Base-by-base conservation (phyloP, 106 monocot genomes). In the Triglochin maritima region DNA sequence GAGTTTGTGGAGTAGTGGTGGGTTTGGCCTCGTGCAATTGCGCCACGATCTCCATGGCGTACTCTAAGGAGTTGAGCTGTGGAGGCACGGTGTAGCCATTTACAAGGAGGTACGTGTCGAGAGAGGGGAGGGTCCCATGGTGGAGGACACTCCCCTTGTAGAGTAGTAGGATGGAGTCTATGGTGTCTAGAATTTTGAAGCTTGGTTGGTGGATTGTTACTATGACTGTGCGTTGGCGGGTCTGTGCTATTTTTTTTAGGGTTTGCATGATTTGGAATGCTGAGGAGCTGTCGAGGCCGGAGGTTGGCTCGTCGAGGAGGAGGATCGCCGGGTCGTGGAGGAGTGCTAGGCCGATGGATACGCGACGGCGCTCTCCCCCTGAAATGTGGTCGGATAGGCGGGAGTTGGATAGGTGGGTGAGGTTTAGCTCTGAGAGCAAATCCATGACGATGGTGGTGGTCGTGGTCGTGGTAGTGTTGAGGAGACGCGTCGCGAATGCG, bases 271-370 rank as follows among this genome's bases (percentile, higher is more conserved):
- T 74, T 53, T 71, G 56, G 82, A 76, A 80, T 13, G 96, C 90
- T 13, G 87, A 86, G 4, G 81, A 46, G 76, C 88, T 88, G 80
- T 96, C 96, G 17, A 96, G 83, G 1, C 96, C 95, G 7, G 95
- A 96, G 48, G 95, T 96, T 46, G 96, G 96, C 69, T 96, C 96
- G 78, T 96, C 96, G 66, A 96, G 95, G 17, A 96, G 83, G 15
- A 96, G 76, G 10, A 96, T 64, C 17, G 70, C 61, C n/a, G 90
- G 96, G 67, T 86, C 77, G 44, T 74, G 79, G 57, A 96, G 88
- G 15, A 96, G 84, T 55, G 74, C 65, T n/a, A 91, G 72, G 4
- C 90, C 96, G 49, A 91, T 82, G 58, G 96, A 96, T 43, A 96
- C 83, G 47, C 95, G 82, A 42, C 94, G 89, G 44, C 90, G 90